These are phyloP conservation scores for Mycosarcoma mackinlayi DNA, from an alignment of 1,284 basidiomycete genomes.

Conservation along the genomic window DNA sequence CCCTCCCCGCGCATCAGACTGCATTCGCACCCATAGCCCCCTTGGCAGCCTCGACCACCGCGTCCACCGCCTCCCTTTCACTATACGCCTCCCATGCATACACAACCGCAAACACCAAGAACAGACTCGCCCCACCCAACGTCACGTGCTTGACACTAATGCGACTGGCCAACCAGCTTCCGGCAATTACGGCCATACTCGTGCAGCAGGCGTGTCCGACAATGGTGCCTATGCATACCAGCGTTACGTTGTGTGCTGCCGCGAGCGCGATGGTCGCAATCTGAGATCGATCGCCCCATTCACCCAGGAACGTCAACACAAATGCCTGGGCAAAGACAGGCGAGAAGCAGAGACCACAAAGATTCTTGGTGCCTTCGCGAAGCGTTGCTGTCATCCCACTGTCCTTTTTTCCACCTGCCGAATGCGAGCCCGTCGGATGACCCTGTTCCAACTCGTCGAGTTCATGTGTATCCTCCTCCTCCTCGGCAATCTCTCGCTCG, in stretches of 20 bases:
- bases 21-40: constrained; percentile 5
- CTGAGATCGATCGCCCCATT: constrained; percentile 98
- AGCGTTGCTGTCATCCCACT: constrained; percentile 3
- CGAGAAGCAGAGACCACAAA: constrained; percentile 83
- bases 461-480: constrained; percentile 86
- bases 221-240: constrained; percentile 90
- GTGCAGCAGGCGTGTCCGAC: constrained; percentile 90
- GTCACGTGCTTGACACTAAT: constrained; percentile 73
- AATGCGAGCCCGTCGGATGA: neutral
- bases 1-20: too few relatives aligned
- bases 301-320: constrained; percentile 92
- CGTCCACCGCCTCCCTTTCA: neutral
- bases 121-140: constrained; percentile 81
- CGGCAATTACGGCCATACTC: constrained; percentile 86
- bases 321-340: constrained; percentile 97
- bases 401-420: neutral
- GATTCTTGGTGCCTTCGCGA: constrained; percentile 80
- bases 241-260: constrained; percentile 84
- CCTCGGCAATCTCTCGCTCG: constrained; percentile 77
- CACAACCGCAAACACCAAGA: constrained; percentile 78
- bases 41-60: constrained; percentile 12
- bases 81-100: constrained; percentile 70
- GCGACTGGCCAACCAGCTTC: constrained; percentile 77
- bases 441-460: constrained; percentile 52
- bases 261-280: constrained; percentile 96